Evolutionary conservation across 768 basidiomycete species (phyloP).

Genomic region (Tulasnella sp.): DNA sequence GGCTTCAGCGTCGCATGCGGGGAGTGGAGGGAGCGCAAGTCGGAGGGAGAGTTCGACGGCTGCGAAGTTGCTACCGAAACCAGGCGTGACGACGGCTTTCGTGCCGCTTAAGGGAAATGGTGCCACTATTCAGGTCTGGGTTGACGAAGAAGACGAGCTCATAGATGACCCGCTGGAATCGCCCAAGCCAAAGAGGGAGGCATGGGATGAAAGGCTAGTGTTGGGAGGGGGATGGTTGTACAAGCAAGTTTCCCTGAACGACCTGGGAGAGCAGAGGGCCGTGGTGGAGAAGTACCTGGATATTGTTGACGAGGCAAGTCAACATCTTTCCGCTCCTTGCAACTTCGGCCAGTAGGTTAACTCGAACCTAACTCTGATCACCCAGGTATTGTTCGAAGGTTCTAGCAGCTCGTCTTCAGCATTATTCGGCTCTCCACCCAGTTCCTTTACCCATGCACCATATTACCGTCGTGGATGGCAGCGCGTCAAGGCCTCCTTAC

Average conservation of each 20-base stretch:
- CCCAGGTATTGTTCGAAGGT: constrained; percentile 53
- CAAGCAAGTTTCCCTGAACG: constrained; percentile 55
- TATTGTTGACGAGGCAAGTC: constrained; percentile 63
- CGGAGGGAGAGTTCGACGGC: neutral
- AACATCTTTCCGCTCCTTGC: neutral
- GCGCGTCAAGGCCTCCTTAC: constrained; percentile 42
- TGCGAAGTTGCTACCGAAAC: constrained; percentile 8
- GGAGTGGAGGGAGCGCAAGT: constrained; percentile 1
- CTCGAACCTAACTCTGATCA: neutral
- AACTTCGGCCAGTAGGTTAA: neutral
- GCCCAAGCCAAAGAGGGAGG: constrained; percentile 56
- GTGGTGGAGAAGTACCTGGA: constrained; percentile 63
- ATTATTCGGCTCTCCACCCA: neutral
- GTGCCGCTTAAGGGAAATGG: constrained; percentile 45
- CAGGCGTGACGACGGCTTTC: constrained; percentile 19
- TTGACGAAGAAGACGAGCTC: constrained; percentile 55
- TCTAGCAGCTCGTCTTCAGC: constrained; percentile 41
- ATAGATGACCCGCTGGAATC: constrained; percentile 49
- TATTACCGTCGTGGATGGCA: constrained; percentile 39
- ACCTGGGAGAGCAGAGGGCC: constrained; percentile 55
- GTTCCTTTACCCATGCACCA: constrained; percentile 35
- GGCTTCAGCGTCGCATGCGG: constrained; percentile 12
- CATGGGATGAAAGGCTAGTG: constrained; percentile 78
- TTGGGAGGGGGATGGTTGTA: constrained; percentile 83
- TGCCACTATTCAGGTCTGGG: constrained; percentile 74